Base-by-base conservation (phyloP, 1,284 basidiomycete genomes). In the Amylostereum chailletii region DNA sequence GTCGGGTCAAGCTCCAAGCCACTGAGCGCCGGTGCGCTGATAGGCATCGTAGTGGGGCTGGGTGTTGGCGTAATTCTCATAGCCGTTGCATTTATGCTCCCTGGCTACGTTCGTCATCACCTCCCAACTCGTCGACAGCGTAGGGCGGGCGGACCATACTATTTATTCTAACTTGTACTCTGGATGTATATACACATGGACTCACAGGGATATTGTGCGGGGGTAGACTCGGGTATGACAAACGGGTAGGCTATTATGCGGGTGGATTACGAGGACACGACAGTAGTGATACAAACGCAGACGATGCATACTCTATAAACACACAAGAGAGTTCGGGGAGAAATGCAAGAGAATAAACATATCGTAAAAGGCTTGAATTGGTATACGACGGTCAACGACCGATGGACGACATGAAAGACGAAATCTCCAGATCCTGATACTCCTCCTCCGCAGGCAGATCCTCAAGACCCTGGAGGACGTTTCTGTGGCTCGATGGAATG, bases 371-470 rank as follows among this genome's bases (percentile, higher is more conserved):
- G 19, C 19, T 19, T 19, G 19, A 19, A 19, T 19, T 19, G 19
- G 19, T 19, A 19, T 19, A 19, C 19, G 19, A 19, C 19, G 19
- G 19, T 53, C 46, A 62, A 42, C 69, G 69, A 57, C 74, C 75
- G 48, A 90, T 68, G 33, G 88, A 86, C 51, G 79, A 79, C 81
- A 92, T 84, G 70, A 94, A 95, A 63, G 77, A 85, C 48, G 86
- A 82, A 54, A 95, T 71, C 60, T 92, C 90, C 59, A 95, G 68
- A 48, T 81, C 81, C 60, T 90, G 82, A 62, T 95, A 95, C 67
- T 96, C 92, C 52, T 93, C 88, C 63, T 94, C 91, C 36, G 86
- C 71, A 8, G 92, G 92, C 42, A 95, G 70, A 58, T 94, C 93
- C 59, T 94, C 92, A 50, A 96, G 69, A 19, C 90, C 92, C 52